Evolutionary conservation across 345 rosid species (phyloP).

Genomic region (Streptanthus diversifolius): DNA sequence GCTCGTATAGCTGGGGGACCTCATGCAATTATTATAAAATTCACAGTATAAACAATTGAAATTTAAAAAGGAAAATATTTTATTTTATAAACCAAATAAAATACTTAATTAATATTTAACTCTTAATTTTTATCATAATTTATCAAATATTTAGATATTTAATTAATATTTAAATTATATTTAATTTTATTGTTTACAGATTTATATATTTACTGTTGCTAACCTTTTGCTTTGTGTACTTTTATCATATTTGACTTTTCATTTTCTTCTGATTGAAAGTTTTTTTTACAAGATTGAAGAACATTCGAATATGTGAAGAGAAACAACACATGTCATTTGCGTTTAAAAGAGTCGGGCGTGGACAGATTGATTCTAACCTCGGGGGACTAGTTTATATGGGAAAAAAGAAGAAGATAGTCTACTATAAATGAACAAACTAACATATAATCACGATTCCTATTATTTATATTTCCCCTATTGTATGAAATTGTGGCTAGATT

Average conservation of each 20-base stretch:
- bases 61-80: neutral
- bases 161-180: neutral
- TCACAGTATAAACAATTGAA: neutral
- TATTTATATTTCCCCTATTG: neutral
- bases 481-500: conserved; percentile 13
- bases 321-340: neutral
- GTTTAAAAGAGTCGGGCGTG: neutral
- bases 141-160: no score
- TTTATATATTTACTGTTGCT: neutral
- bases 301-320: neutral
- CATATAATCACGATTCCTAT: neutral
- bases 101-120: no score
- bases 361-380: neutral
- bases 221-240: neutral
- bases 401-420: neutral
- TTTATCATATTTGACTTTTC: neutral
- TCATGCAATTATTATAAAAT: neutral
- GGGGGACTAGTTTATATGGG: neutral
- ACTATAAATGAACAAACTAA: neutral
- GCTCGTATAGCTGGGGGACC: conserved; percentile 31
- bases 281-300: neutral
- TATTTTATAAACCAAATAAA: neutral
- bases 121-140: no score
- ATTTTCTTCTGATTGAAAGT: neutral
- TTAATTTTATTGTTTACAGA: neutral